Evolutionary conservation across 768 basidiomycete genomes (phyloP).

Genomic region (Naganishia kalamii): DNA sequence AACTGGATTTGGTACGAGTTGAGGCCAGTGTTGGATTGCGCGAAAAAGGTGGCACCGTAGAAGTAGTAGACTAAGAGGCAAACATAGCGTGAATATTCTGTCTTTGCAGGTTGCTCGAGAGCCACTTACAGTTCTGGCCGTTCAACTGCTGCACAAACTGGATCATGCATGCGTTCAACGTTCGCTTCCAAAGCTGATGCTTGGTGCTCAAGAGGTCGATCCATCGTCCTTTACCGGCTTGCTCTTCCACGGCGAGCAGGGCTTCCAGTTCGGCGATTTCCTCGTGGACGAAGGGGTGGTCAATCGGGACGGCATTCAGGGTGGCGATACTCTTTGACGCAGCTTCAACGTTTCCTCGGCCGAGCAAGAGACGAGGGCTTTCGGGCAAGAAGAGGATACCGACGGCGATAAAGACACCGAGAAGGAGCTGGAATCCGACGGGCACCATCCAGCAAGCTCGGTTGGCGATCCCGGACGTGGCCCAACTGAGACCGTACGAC

Average conservation of each 20-base stretch:
- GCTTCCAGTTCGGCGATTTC: constrained; percentile 60
- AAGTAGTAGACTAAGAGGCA: constrained; percentile 53
- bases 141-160: constrained; percentile 70
- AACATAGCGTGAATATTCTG: neutral
- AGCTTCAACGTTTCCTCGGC: constrained; percentile 53
- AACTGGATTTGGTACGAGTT: constrained; percentile 68
- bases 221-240: constrained; percentile 74
- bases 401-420: constrained; percentile 62
- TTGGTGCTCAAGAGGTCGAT: constrained; percentile 66
- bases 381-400: constrained; percentile 70
- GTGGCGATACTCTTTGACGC: constrained; percentile 61
- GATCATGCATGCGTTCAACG: constrained; percentile 45
- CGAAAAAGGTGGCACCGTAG: constrained; percentile 72
- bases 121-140: constrained; percentile 65
- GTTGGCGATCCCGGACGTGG: constrained; percentile 54
- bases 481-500: constrained; percentile 65
- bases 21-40: constrained; percentile 61
- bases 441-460: constrained; percentile 62
- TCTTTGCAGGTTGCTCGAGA: too few species aligned
- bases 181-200: constrained; percentile 66
- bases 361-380: constrained; percentile 73
- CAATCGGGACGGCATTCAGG: constrained; percentile 59
- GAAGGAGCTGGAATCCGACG: constrained; percentile 65
- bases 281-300: constrained; percentile 59
- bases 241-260: constrained; percentile 66